Evolutionary conservation across 306 rosid species (phyloP).

Genomic region (Vigna trinervia): DNA sequence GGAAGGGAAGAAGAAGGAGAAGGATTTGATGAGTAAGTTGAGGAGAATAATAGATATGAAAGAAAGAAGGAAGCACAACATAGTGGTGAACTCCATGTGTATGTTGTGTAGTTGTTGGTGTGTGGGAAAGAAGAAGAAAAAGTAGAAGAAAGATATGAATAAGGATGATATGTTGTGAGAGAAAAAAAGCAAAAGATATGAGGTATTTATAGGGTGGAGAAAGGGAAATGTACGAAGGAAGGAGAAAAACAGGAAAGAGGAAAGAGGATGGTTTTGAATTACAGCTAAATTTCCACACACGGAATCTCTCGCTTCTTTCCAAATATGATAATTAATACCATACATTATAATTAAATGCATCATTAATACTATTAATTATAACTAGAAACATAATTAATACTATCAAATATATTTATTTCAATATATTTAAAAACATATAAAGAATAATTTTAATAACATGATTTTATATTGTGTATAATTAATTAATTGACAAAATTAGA

Average conservation of each 20-base stretch:
- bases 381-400: too few relatives aligned
- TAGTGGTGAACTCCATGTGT: slow-evolving; percentile 49
- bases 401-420: too few relatives aligned
- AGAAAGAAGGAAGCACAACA: slow-evolving; percentile 38
- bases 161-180: slow-evolving; percentile 43
- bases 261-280: slow-evolving; percentile 37
- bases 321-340: too few relatives aligned
- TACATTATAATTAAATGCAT: too few relatives aligned
- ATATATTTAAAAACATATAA: too few relatives aligned
- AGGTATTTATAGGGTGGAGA: slow-evolving; percentile 50
- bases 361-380: too few relatives aligned
- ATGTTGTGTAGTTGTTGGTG: not conserved
- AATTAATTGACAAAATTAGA: too few relatives aligned
- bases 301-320: slow-evolving; percentile 51
- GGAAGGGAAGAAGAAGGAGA: slow-evolving; percentile 33
- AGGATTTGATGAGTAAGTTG: slow-evolving; percentile 50
- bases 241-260: not conserved
- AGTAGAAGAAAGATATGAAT: not conserved
- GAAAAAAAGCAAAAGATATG: slow-evolving; percentile 4
- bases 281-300: slow-evolving; percentile 65
- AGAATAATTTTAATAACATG: too few relatives aligned
- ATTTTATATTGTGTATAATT: too few relatives aligned
- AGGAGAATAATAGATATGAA: slow-evolving; percentile 44
- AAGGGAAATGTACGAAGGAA: not conserved
- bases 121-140: not conserved